These are phyloP conservation scores for Thielaviopsis punctulata DNA, from an alignment of 2,329 filamentous ascomycete species.

Conservation along the genomic window DNA sequence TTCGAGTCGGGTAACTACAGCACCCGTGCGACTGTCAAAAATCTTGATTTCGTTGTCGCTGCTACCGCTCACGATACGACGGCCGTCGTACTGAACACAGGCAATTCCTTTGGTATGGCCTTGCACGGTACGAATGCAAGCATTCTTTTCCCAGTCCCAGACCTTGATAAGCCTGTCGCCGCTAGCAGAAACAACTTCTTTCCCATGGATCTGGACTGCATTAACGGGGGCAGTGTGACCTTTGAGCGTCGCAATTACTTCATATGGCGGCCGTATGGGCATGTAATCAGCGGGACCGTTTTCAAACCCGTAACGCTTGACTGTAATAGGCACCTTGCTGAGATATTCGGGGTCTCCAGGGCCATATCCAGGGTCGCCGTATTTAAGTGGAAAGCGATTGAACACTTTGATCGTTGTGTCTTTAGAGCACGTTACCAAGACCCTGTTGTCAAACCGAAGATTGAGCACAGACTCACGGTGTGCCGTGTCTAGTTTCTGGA, in stretches of 20 bases:
- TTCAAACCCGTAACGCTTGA: slow-evolving; percentile 39
- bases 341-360: slow-evolving; percentile 18
- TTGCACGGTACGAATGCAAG: slow-evolving; percentile 58
- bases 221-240: slow-evolving; percentile 90
- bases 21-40: slow-evolving; percentile 69
- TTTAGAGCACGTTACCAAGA: slow-evolving; percentile 91
- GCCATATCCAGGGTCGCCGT: slow-evolving; percentile 40
- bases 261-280: slow-evolving; percentile 46
- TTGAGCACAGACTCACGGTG: slow-evolving; percentile 88
- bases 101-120: slow-evolving; percentile 93
- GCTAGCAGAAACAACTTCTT: slow-evolving; percentile 84
- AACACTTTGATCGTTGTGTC: slow-evolving; percentile 96
- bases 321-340: slow-evolving; percentile 33
- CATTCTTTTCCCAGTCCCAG: slow-evolving; percentile 74
- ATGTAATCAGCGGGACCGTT: slow-evolving; percentile 28
- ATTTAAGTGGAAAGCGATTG: slow-evolving; percentile 55
- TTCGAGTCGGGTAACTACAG: slow-evolving; percentile 75
- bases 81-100: slow-evolving; percentile 90
- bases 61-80: slow-evolving; percentile 85
- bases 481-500: slow-evolving; percentile 59
- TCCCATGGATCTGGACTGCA: slow-evolving; percentile 74
- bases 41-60: slow-evolving; percentile 94
- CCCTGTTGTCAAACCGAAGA: slow-evolving; percentile 76
- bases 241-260: slow-evolving; percentile 59
- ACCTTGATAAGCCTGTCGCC: slow-evolving; percentile 88